A percentile compares a stretch with the other conserved stretches of the same genome.
Conservation (phyloP, 176 grass and related monocot species). For the Oryza glumipatula region DNA sequence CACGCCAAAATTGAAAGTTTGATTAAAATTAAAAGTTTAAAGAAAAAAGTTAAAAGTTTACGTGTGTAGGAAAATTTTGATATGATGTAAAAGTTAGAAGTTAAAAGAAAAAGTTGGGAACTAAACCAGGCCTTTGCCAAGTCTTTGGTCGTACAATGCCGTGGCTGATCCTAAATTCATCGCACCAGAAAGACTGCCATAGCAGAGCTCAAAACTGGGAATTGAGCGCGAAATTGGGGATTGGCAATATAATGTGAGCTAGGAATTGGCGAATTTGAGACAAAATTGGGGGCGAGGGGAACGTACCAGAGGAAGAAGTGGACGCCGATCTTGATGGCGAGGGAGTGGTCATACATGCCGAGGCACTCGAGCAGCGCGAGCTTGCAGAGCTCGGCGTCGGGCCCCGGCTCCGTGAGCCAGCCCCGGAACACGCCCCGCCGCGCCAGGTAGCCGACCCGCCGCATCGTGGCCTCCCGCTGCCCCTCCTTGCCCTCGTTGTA, state of each 20-base stretch:
- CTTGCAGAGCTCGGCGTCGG: constrained; percentile 48
- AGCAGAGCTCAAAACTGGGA: not conserved
- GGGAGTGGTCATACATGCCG: constrained; percentile 75
- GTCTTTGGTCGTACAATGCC: not conserved
- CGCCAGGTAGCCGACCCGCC: constrained; percentile 57
- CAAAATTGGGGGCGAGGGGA: not conserved
- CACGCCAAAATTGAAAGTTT: too few species aligned
- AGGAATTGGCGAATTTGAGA: not conserved
- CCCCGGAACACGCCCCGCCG: constrained; percentile 63
- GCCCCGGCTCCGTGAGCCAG: constrained; percentile 61
- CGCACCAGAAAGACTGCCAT: not conserved
- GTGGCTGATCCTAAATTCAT: not conserved
- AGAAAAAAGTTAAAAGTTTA: too few species aligned
- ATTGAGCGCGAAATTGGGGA: not conserved
- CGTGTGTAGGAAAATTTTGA: fast-evolving
- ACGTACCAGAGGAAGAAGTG: constrained; percentile 86
- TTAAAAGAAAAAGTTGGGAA: too few species aligned
- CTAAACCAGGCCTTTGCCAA: not conserved
- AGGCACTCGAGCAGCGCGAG: constrained; percentile 68
- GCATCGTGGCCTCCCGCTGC: constrained; percentile 73
- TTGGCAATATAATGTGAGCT: not conserved
- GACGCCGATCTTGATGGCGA: constrained; percentile 75
- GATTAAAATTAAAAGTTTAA: too few species aligned
- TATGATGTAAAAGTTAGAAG: too few species aligned
- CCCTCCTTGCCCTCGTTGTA: constrained; percentile 72